Conservation (phyloP, 306 rosid genomes). For the Rosa rugosa region DNA sequence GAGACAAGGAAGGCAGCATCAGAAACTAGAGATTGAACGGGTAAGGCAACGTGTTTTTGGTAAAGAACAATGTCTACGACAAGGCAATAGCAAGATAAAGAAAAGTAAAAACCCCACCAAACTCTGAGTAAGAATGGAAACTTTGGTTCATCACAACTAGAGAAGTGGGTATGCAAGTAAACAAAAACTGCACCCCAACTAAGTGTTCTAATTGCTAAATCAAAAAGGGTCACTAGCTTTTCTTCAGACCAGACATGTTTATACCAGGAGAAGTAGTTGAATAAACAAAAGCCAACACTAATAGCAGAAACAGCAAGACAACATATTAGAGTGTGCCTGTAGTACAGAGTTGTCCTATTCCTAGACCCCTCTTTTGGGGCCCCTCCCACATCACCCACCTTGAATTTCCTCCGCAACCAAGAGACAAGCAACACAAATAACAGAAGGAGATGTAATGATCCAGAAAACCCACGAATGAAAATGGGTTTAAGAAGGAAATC, state of each 20-base stretch:
- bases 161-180: conserved; percentile 33
- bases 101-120: conserved; percentile 54
- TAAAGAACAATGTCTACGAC: conserved; percentile 39
- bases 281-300: conserved; percentile 40
- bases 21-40: conserved; percentile 43
- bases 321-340: conserved; percentile 25
- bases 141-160: conserved; percentile 17
- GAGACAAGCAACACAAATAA: conserved; percentile 35
- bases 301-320: conserved; percentile 36
- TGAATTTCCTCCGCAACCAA: conserved; percentile 42
- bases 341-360: conserved; percentile 16
- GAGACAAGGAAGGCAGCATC: conserved; percentile 39
- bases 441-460: conserved; percentile 43
- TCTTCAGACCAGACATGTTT: conserved; percentile 40
- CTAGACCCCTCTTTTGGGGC: conserved; percentile 27
- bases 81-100: conserved; percentile 48
- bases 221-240: conserved; percentile 36
- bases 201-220: conserved; percentile 44
- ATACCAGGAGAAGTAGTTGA: conserved; percentile 49
- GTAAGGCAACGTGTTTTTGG: conserved; percentile 29
- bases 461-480: conserved; percentile 49
- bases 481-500: conserved; percentile 42
- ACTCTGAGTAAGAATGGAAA: conserved; percentile 44
- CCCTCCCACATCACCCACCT: conserved; percentile 21
- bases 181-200: conserved; percentile 49